Conservation (phyloP, 768 basidiomycete species). For the Serendipita sp. region DNA sequence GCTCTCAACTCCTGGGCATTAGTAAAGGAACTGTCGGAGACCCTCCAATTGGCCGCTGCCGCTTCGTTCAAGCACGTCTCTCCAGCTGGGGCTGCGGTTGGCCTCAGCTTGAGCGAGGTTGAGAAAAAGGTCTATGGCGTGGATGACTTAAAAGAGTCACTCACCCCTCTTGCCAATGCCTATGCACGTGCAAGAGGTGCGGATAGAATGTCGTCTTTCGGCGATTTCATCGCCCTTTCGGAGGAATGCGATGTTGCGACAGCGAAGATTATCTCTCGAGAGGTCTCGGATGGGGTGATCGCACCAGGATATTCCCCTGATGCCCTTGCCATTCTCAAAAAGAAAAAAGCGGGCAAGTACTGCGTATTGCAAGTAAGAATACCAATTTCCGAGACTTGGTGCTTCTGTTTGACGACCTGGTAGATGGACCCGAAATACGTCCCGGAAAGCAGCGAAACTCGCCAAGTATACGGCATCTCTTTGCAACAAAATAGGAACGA, state of each 20-base stretch:
- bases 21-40: conserved; percentile 83
- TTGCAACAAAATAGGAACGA: conserved; percentile 87
- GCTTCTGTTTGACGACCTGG: not conserved
- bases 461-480: conserved; percentile 86
- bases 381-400: not conserved
- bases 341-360: conserved; percentile 98
- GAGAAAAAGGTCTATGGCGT: conserved; percentile 95
- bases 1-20: conserved; percentile 94
- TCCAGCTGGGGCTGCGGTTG: conserved; percentile 92
- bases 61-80: conserved; percentile 99
- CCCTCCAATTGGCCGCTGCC: conserved; percentile 79
- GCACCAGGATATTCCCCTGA: conserved; percentile 83
- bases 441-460: conserved; percentile 72
- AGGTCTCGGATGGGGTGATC: conserved; percentile 97
- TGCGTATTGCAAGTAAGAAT: conserved; percentile 74
- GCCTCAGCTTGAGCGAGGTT: conserved; percentile 58
- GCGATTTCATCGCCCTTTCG: conserved; percentile 95
- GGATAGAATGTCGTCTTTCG: conserved; percentile 98
- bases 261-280: conserved; percentile 92
- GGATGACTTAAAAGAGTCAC: conserved; percentile 79
- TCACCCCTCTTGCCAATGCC: conserved; percentile 79
- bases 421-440: conserved; percentile 81
- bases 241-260: conserved; percentile 86
- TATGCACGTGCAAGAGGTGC: conserved; percentile 96
- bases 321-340: conserved; percentile 77